A percentile compares a stretch with the other conserved stretches of the same genome.
Evolutionary conservation across 345 rosid genomes (phyloP).

Genomic region (Salix suchowensis): DNA sequence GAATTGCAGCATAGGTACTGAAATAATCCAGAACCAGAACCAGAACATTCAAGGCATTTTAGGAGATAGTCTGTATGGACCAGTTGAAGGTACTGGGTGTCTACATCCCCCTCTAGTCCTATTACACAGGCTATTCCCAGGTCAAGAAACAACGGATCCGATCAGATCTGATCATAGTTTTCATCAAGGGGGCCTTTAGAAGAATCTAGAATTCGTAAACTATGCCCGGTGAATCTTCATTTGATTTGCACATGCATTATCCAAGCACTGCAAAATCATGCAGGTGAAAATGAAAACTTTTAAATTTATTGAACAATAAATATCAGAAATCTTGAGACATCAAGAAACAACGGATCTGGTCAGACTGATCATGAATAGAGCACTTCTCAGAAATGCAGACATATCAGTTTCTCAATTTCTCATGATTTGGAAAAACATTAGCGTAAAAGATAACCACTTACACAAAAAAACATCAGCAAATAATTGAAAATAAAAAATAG

Average conservation of each 20-base stretch:
- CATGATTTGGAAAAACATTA: background rate
- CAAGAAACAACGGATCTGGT: background rate
- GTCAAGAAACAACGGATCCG: too few species aligned
- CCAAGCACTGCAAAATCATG: background rate
- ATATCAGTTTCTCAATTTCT: background rate
- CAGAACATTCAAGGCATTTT: background rate
- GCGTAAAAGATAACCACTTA: background rate
- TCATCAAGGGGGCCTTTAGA: background rate
- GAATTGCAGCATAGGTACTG: background rate
- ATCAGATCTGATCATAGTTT: too few species aligned
- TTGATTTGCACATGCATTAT: background rate
- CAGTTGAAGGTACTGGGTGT: background rate
- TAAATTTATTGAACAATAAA: background rate
- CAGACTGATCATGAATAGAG: background rate
- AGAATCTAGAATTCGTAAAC: background rate
- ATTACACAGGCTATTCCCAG: background rate
- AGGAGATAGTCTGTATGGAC: background rate
- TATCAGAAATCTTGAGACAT: background rate
- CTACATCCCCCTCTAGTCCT: background rate
- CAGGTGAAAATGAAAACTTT: background rate
- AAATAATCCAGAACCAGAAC: background rate
- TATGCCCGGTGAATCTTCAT: background rate
- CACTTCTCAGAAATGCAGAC: background rate
- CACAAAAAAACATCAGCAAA: background rate
- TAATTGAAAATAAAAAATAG: background rate